Percentiles rank a stretch among this genome's conserved stretches.
Evolutionary conservation across 495 filamentous ascomycete genomes (phyloP).

Genomic region (Neurospora tetrasperma): DNA sequence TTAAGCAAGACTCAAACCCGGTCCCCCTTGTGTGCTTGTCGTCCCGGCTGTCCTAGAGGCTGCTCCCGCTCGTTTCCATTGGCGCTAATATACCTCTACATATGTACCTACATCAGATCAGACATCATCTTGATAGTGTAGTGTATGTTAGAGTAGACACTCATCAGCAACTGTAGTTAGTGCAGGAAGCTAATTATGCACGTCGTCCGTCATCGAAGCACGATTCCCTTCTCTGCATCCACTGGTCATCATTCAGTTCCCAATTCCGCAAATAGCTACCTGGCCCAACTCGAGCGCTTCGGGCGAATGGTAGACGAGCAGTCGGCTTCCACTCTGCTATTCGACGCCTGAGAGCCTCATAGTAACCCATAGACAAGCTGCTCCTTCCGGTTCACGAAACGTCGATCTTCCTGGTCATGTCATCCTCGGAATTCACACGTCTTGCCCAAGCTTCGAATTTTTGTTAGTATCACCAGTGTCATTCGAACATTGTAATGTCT

Average conservation of each 20-base stretch:
- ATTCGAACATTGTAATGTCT: neutral
- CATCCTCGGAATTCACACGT: neutral
- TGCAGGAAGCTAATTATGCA: neutral
- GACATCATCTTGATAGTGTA: neutral
- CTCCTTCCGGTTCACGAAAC: neutral
- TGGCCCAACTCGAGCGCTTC: neutral
- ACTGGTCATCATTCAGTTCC: neutral
- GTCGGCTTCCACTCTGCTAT: neutral
- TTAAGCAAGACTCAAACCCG: neutral
- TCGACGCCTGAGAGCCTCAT: neutral
- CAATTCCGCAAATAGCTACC: neutral
- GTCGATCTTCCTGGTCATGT: neutral
- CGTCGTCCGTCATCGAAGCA: neutral
- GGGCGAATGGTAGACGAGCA: neutral
- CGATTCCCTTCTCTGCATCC: neutral
- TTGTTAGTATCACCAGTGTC: neutral
- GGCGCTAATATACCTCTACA: neutral
- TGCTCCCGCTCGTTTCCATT: neutral
- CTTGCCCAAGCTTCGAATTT: neutral
- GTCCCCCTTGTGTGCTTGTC: neutral
- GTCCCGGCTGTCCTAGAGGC: neutral
- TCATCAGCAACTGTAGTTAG: neutral
- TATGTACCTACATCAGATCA: neutral
- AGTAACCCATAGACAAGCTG: neutral
- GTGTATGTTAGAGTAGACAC: neutral